A percentile compares a stretch with the other conserved stretches of the same genome.
Conservation (phyloP, 2,329 filamentous ascomycete genomes). For the Diplocarpon mali region DNA sequence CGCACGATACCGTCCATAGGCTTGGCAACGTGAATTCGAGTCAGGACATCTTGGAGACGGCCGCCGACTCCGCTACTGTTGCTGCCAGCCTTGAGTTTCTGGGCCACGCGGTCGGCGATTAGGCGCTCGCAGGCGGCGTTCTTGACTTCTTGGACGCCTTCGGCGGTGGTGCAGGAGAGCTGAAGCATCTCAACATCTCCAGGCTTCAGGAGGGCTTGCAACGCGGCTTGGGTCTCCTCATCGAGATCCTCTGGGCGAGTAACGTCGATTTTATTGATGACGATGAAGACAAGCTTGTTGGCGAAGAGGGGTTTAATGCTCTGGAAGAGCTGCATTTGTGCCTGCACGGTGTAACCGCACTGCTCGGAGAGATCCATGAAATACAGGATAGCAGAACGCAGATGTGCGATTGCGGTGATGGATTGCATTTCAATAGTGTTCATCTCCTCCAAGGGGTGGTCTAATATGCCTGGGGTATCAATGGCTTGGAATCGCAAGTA, state of each 20-base stretch:
- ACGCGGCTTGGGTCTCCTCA: constrained; percentile 61
- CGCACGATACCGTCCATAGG: constrained; percentile 71
- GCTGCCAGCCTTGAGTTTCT: constrained; percentile 91
- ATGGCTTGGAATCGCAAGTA: constrained; percentile 86
- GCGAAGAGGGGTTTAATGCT: constrained; percentile 95
- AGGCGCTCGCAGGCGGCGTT: constrained; percentile 89
- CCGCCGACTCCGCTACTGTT: constrained; percentile 66
- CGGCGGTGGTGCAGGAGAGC: constrained; percentile 87
- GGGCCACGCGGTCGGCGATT: constrained; percentile 82
- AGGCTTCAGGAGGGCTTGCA: constrained; percentile 71
- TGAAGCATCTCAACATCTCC: constrained; percentile 89
- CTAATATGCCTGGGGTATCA: constrained; percentile 95
- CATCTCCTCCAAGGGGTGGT: constrained; percentile 98
- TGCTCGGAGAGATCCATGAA: constrained; percentile 98
- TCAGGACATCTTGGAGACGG: constrained; percentile 79
- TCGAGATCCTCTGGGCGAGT: constrained; percentile 79
- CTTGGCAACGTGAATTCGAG: constrained; percentile 92
- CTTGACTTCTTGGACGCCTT: constrained; percentile 90
- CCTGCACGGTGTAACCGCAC: constrained; percentile 86
- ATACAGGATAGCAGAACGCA: constrained; percentile 89
- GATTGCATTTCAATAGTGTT: constrained; percentile 99
- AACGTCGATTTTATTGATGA: constrained; percentile 98
- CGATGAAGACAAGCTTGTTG: constrained; percentile 93
- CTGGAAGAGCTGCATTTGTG: constrained; percentile 90
- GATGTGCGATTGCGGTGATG: constrained; percentile 93